Percentiles rank a stretch among this genome's conserved stretches.
These are phyloP conservation scores for Boeremia lycopersici DNA, from an alignment of 2,329 filamentous ascomycete genomes.

Conservation along the genomic window DNA sequence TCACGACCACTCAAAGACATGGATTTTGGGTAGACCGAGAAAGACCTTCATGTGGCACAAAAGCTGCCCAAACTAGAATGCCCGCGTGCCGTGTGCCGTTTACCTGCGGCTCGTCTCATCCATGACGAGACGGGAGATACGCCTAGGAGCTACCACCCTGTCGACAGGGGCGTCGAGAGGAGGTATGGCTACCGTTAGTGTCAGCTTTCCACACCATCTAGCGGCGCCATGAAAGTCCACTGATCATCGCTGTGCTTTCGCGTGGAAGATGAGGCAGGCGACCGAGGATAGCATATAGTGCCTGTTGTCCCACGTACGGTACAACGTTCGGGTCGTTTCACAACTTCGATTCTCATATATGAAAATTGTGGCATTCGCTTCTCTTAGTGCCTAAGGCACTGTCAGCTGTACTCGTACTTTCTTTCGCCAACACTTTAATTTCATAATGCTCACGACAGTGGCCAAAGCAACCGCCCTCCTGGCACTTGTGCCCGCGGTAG, in stretches of 20 bases:
- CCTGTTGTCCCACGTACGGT: slow-evolving; percentile 23
- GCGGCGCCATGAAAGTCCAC: slow-evolving; percentile 13
- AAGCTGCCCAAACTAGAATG: background rate
- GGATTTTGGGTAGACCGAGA: background rate
- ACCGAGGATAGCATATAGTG: slow-evolving; percentile 22
- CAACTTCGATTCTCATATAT: slow-evolving; percentile 2
- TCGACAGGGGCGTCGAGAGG: slow-evolving; percentile 18
- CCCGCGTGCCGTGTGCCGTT: background rate
- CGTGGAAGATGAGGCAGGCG: slow-evolving; percentile 17
- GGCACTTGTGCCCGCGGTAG: slow-evolving; percentile 22
- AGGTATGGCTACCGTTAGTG: slow-evolving; percentile 22
- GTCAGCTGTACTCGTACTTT: slow-evolving; percentile 9
- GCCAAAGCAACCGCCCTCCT: slow-evolving; percentile 18
- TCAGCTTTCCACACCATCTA: slow-evolving; percentile 25
- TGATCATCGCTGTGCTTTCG: slow-evolving; percentile 15
- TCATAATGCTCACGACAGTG: slow-evolving; percentile 20
- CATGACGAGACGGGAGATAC: slow-evolving; percentile 22
- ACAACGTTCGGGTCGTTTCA: slow-evolving; percentile 14
- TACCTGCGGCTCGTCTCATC: slow-evolving; percentile 10
- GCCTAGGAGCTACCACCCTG: slow-evolving; percentile 19
- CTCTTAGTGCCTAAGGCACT: background rate
- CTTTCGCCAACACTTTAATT: background rate
- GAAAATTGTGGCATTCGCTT: slow-evolving; percentile 11
- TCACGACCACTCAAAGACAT: slow-evolving; percentile 2
- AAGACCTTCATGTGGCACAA: background rate